Conservation (phyloP, 192 early-diverging fungal genomes). For the Physocladia obscura region DNA sequence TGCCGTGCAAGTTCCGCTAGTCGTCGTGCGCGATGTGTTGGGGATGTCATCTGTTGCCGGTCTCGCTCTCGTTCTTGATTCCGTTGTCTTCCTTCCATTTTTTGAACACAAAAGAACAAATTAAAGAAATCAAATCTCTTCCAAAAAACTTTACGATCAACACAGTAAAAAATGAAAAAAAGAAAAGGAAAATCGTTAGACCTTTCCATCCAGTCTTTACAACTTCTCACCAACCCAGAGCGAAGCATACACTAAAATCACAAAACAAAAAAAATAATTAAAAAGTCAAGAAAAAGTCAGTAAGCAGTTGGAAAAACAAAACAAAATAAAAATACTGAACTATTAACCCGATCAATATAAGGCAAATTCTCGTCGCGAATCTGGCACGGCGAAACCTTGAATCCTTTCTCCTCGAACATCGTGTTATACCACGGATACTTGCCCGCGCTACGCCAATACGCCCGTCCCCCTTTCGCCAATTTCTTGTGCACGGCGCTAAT, state of each 20-base stretch:
- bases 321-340: conserved; percentile 63
- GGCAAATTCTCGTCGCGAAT: conserved; percentile 65
- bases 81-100: not conserved
- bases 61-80: too few relatives aligned
- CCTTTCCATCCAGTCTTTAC: too few relatives aligned
- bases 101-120: not conserved
- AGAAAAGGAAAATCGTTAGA: too few relatives aligned
- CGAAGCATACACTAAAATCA: conserved; percentile 19
- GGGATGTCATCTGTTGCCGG: too few relatives aligned
- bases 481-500: conserved; percentile 64
- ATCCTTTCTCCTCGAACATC: conserved; percentile 71
- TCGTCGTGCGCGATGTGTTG: not conserved
- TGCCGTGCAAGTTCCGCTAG: not conserved
- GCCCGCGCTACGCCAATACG: conserved; percentile 79
- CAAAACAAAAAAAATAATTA: not conserved
- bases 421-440: conserved; percentile 79
- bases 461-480: conserved; percentile 62
- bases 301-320: not conserved
- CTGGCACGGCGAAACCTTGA: conserved; percentile 64
- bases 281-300: not conserved
- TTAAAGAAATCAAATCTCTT: too few relatives aligned
- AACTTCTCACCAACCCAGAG: conserved; percentile 26
- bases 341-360: conserved; percentile 81
- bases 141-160: too few relatives aligned
- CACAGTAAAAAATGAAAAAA: not conserved